phyloP scores from a whole-genome alignment of 2,329 filamentous ascomycete species.

The Hawksworthiomyces lignivorus region DNA sequence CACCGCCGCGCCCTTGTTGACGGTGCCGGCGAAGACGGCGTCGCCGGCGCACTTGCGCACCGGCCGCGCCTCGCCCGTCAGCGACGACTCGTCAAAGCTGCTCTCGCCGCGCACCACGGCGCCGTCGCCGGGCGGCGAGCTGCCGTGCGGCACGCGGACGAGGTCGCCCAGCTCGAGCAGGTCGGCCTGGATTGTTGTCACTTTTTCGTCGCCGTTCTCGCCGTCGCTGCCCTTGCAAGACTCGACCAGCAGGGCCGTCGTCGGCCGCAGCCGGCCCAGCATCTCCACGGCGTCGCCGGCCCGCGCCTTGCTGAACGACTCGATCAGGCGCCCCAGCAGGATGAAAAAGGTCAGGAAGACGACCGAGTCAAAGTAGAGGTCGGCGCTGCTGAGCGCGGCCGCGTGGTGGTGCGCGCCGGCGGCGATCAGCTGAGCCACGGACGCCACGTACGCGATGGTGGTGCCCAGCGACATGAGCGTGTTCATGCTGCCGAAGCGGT shows the following conservation, averaged over 20 bases:
- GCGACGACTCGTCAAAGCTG: conserved; percentile 79
- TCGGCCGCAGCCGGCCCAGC: conserved; percentile 71
- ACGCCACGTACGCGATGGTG: conserved; percentile 78
- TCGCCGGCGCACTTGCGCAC: conserved; percentile 58
- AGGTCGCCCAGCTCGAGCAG: conserved; percentile 66
- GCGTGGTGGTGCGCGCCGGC: conserved; percentile 39
- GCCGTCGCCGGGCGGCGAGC: conserved; percentile 80
- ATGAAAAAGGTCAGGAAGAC: conserved; percentile 88
- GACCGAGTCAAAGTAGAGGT: conserved; percentile 84
- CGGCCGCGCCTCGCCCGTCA: conserved; percentile 70
- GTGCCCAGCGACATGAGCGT: conserved; percentile 86
- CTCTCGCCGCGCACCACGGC: conserved; percentile 53
- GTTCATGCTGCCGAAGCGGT: conserved; percentile 96
- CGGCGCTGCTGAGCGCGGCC: conserved; percentile 35
- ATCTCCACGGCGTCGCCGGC: conserved; percentile 80
- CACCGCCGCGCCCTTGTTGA: conserved; percentile 63
- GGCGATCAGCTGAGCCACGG: conserved; percentile 67
- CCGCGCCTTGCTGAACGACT: conserved; percentile 86
- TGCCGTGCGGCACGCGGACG: conserved; percentile 69
- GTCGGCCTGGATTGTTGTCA: conserved; percentile 50
- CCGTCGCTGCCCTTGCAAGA: conserved; percentile 16
- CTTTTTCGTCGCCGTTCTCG: conserved; percentile 24
- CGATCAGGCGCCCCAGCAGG: conserved; percentile 64
- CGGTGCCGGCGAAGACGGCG: conserved; percentile 62
- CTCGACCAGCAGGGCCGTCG: conserved; percentile 65